Conservation (phyloP, 2,329 filamentous ascomycete species). For the Fusarium sp. region DNA sequence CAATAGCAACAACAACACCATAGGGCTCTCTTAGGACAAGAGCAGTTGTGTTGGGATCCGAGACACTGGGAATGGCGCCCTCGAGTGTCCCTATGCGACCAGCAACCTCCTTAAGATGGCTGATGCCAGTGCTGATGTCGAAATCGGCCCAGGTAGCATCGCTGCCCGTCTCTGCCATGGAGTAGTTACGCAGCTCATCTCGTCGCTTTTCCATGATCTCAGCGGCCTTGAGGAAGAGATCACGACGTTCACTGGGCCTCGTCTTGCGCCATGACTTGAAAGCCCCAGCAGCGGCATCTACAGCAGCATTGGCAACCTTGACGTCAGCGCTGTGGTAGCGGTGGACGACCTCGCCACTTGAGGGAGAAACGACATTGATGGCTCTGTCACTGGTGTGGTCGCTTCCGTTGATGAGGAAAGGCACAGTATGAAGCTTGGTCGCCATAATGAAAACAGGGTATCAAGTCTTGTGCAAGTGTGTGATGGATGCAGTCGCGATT, state of each 20-base stretch:
- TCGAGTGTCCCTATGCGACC: slow-evolving; percentile 57
- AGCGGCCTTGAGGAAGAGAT: slow-evolving; percentile 78
- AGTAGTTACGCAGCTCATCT: slow-evolving; percentile 72
- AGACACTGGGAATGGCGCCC: slow-evolving; percentile 55
- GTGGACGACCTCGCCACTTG: slow-evolving; percentile 65
- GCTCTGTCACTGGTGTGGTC: slow-evolving; percentile 61
- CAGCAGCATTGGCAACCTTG: slow-evolving; percentile 66
- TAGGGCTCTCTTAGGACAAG: slow-evolving; percentile 81
- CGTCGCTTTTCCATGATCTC: slow-evolving; percentile 71
- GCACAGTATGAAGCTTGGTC: slow-evolving; percentile 49
- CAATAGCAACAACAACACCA: slow-evolving; percentile 83
- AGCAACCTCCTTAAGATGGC: slow-evolving; percentile 60
- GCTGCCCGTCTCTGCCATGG: slow-evolving; percentile 65
- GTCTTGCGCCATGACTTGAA: slow-evolving; percentile 77
- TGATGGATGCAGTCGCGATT: background rate
- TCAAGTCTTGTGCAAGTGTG: background rate
- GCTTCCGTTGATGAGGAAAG: slow-evolving; percentile 60
- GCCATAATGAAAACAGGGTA: slow-evolving; percentile 32
- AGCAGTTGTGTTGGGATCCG: slow-evolving; percentile 58
- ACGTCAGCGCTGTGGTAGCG: slow-evolving; percentile 69
- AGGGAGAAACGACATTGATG: slow-evolving; percentile 70
- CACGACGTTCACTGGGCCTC: slow-evolving; percentile 71
- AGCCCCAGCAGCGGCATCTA: slow-evolving; percentile 71
- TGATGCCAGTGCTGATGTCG: slow-evolving; percentile 54
- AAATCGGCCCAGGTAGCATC: slow-evolving; percentile 57